Evolutionary conservation across 2,329 filamentous ascomycete genomes (phyloP), one percentile per base, ranked within the genome.

Genomic region (Plectosphaerella plurivora): DNA sequence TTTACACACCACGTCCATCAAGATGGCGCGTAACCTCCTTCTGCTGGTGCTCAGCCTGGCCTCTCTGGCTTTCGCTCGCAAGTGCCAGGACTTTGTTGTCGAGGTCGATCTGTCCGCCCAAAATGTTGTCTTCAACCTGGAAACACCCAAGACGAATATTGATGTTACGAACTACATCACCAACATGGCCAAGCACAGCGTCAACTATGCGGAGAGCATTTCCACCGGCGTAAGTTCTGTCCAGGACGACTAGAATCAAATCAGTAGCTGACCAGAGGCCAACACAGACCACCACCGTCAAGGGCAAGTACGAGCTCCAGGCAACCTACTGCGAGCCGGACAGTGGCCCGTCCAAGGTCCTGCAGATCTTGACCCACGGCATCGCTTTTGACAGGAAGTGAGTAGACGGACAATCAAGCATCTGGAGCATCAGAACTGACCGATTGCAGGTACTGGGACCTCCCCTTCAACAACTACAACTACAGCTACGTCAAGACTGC

Each of bases 401-500:
- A 37, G 49, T 15, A 47, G 8, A 15, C 9, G 22, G 18, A n/a
- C 18, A 3, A 33, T 4, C 5, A n/a, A 33, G 5, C 5, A 10
- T 47, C 16, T 33, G 20, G 3, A 11, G 7, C 8, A 4, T 3
- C 9, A n/a, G 8, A 3, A 10, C 4, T 20, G 4, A 37, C 28
- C 10, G 8, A 20, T 28, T 63, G 63, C 47, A 78, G 72, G 45
- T 87, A 86, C 70, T 87, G 83, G 83, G 81, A 87, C 61, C 64
- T 80, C 11, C 64, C 79, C 1, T 78, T 71, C 67, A 74, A 82
- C 62, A 69, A 76, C 59, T 78, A 74, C 70, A 82, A 84, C 62
- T 86, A 88, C 69, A 82, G 76, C 61, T 88, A 87, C 63, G 73
- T 82, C 25, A 71, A 78, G 46, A 66, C 67, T 12, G 83, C 84